Percentiles rank a stretch among this genome's conserved stretches.
Conservation (phyloP, 2,329 filamentous ascomycete genomes). For the Ceratocystiopsis minuta region DNA sequence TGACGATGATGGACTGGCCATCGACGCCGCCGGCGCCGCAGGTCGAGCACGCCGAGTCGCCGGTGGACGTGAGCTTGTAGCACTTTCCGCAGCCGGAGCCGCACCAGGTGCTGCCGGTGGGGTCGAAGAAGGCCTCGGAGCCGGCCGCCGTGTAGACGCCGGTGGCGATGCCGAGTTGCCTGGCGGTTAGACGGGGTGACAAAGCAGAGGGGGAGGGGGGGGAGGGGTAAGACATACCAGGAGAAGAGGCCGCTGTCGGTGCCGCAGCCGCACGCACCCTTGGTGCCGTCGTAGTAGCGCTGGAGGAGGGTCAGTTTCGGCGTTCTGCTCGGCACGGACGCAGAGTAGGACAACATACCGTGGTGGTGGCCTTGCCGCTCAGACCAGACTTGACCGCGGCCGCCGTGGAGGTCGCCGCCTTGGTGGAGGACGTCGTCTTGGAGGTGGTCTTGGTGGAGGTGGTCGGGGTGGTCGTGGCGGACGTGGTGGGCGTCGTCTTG, state of each 20-base stretch:
- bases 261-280: conserved; percentile 17
- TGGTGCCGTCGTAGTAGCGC: conserved; percentile 16
- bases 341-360: too few relatives aligned
- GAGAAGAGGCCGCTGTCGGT: conserved; percentile 10
- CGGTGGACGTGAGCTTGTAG: conserved; percentile 15
- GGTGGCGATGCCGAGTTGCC: conserved; percentile 3
- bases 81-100: conserved; percentile 15
- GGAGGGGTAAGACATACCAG: conserved; percentile 7
- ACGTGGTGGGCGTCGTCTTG: too few relatives aligned
- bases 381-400: too few relatives aligned
- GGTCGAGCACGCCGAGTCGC: conserved; percentile 9
- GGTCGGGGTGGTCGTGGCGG: too few relatives aligned
- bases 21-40: conserved; percentile 11
- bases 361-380: too few relatives aligned
- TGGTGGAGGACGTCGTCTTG: too few relatives aligned
- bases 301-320: conserved; percentile 2
- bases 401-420: too few relatives aligned
- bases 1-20: conserved; percentile 14
- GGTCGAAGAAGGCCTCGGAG: conserved; percentile 12
- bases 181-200: neutral
- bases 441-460: too few relatives aligned
- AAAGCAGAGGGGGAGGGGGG: too few relatives aligned
- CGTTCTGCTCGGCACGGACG: too few relatives aligned
- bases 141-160: conserved; percentile 13
- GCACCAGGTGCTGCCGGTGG: conserved; percentile 10